Evolutionary conservation across 176 grass and related monocot genomes (phyloP).

Genomic region (Olyra latifolia): DNA sequence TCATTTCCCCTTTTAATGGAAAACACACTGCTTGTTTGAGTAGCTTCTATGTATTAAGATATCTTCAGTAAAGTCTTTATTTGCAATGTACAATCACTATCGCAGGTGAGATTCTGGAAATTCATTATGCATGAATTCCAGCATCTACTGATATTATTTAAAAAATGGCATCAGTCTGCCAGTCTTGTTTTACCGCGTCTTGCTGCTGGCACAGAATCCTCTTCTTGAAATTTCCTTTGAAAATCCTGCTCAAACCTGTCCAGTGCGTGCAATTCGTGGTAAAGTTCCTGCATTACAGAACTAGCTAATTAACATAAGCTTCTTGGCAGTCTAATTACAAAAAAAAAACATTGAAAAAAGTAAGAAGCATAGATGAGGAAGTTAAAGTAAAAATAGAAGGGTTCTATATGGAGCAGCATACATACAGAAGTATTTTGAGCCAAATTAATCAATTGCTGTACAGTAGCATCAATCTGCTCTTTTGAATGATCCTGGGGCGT

Average conservation of each 20-base stretch:
- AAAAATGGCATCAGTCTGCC: background rate
- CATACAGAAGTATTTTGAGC: conserved; percentile 91
- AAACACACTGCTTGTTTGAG: background rate
- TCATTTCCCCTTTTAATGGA: background rate
- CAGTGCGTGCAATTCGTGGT: conserved; percentile 84
- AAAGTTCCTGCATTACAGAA: conserved; percentile 71
- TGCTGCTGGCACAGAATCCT: conserved; percentile 61
- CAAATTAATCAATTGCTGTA: conserved; percentile 74
- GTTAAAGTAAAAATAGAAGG: background rate
- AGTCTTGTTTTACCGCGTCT: conserved; percentile 52
- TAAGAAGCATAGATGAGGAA: background rate
- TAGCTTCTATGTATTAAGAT: background rate
- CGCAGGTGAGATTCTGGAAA: background rate
- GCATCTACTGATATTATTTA: background rate
- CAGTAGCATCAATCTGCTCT: conserved; percentile 51
- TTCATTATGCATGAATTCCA: background rate
- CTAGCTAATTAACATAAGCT: conserved; percentile 25
- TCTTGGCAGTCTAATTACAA: background rate
- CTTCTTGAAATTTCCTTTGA: conserved; percentile 80
- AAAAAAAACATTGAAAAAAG: background rate
- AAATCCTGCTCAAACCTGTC: conserved; percentile 93
- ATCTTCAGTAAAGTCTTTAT: background rate
- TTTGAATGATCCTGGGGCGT: conserved; percentile 72
- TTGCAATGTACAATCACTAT: background rate
- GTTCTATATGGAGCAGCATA: conserved; percentile 13